Conservation (phyloP, 2,329 filamentous ascomycete genomes). For the Aspergillus caelatus region DNA sequence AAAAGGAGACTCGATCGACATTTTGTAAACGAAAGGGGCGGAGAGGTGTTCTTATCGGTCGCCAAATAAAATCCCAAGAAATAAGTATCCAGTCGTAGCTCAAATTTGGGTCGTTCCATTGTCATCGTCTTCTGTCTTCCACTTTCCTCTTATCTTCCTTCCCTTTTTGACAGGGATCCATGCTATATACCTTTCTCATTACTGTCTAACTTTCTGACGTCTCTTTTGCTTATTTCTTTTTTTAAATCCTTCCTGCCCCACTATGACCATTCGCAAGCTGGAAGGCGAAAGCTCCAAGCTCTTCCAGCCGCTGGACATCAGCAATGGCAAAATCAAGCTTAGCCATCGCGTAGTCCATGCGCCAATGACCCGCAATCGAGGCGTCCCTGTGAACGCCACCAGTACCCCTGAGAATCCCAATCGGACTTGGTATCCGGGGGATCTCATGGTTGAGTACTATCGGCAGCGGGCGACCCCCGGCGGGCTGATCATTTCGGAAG, state of each 20-base stretch:
- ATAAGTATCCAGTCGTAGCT: slow-evolving; percentile 4
- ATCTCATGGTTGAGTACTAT: slow-evolving; percentile 46
- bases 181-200: background rate
- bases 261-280: slow-evolving; percentile 27
- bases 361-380: slow-evolving; percentile 58
- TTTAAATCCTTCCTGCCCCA: slow-evolving; percentile 2
- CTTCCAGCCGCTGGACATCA: slow-evolving; percentile 48
- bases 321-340: slow-evolving; percentile 52
- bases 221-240: background rate
- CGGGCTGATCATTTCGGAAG: slow-evolving; percentile 42
- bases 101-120: background rate
- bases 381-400: slow-evolving; percentile 46
- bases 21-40: background rate
- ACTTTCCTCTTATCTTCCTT: background rate
- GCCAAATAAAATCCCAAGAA: background rate
- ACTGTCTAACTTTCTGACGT: background rate
- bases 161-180: background rate
- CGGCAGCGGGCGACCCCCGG: slow-evolving; percentile 41
- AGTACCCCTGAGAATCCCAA: slow-evolving; percentile 52
- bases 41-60: background rate
- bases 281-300: slow-evolving; percentile 38
- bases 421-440: slow-evolving; percentile 53
- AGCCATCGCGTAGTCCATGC: slow-evolving; percentile 56
- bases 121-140: background rate
- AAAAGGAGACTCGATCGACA: background rate